Base-by-base conservation (phyloP, 257 asterid species). In the Plantago elongata region DNA sequence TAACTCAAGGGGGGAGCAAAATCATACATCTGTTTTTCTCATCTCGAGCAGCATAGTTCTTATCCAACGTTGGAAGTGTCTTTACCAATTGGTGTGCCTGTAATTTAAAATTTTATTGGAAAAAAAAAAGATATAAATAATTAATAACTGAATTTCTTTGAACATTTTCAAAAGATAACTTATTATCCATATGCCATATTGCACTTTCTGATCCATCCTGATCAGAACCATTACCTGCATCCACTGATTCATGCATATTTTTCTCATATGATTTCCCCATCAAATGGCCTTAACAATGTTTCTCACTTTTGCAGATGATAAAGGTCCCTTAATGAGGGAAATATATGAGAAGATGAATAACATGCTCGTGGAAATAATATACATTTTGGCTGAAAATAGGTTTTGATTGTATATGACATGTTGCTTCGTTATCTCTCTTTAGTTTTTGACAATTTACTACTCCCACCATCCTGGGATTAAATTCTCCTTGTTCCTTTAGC, bases 41-140 rank as follows among this genome's bases (percentile, higher is more conserved):
- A 69, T 77, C 76, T 72, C 73, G 84, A 60, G 93, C 96, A 64
- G 97, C 96, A 60, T 77, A 93, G 68, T 93, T 93, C 69, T 75
- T 78, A 74, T 89, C 97, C 90, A 89, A 56, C 42, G 90, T 83
- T 5, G 77, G 81, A 42, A 93, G 83, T 38, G 83, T 81, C 65
- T 68, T 83, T 85, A 78, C 78, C 76, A 89, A 62, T 75, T 74
- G 86, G 40, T 78, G 78, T 51, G 78, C 95, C 99, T 89, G 70
- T 70, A 79, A 64, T 71, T 75, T 70, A 61, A 60, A 62, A 74
- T 11, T 10, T 57, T 58, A 62, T 45, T 49, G 7, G 14, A 49
- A 42, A 37, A 27, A 60, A 27, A 65, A 65, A 54, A 34, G 40
- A n/a, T 6, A 34, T 34, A 34, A 1, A 7, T 34, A 34, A 22